These are phyloP conservation scores for Cajanus cajan DNA, from an alignment of 306 rosid genomes.

Conservation along the genomic window DNA sequence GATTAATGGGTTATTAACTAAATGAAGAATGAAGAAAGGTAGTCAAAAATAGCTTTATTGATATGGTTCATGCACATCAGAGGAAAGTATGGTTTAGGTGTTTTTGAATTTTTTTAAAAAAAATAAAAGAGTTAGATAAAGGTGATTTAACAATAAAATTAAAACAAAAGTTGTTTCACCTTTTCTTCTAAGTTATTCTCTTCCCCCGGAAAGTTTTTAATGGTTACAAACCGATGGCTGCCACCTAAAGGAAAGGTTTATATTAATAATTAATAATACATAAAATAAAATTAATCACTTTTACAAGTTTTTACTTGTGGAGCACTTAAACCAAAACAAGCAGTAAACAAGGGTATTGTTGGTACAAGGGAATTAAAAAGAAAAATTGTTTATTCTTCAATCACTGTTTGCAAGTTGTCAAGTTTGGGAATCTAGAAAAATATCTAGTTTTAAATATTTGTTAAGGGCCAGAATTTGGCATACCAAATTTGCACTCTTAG, in stretches of 20 bases:
- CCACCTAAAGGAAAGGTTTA: conserved; percentile 25
- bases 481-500: conserved; percentile 33
- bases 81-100: conserved; percentile 17
- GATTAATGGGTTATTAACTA: conserved; percentile 28
- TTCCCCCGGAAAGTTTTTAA: conserved; percentile 10
- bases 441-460: conserved; percentile 18
- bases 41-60: conserved; percentile 41
- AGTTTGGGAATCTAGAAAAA: conserved; percentile 40
- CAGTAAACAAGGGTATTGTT: conserved; percentile 6
- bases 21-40: conserved; percentile 28
- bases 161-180: conserved; percentile 22
- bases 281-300: conserved; percentile 1
- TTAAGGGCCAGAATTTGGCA: conserved; percentile 40
- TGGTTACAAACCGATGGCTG: conserved; percentile 24
- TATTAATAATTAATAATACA: background rate
- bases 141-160: background rate
- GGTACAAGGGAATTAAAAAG: background rate
- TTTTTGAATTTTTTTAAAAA: conserved; percentile 12
- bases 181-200: conserved; percentile 34
- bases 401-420: conserved; percentile 44
- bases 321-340: background rate
- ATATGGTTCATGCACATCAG: conserved; percentile 43
- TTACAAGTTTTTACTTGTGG: conserved; percentile 3
- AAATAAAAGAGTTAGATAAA: conserved; percentile 15
- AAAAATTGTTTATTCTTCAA: background rate